Evolutionary conservation across 768 basidiomycete genomes (phyloP).

Genomic region (Steccherinum ochraceum): DNA sequence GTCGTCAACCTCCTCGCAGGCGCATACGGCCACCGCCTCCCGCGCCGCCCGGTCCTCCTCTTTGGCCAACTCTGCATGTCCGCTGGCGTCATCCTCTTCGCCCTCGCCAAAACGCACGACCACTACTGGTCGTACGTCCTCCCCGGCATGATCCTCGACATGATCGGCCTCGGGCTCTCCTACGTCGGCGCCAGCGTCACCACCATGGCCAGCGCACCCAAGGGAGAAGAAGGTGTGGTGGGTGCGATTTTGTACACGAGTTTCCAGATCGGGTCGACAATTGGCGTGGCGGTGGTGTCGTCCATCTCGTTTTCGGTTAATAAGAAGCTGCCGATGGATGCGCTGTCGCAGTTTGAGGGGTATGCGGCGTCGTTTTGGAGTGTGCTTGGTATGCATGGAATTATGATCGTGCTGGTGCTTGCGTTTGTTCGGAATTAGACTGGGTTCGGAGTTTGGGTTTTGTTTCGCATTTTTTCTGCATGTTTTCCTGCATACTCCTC

Average conservation of each 20-base stretch:
- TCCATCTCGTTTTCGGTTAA: constrained; percentile 4
- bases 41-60: constrained; percentile 2
- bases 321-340: neutral
- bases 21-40: constrained; percentile 4
- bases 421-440: constrained; percentile 4
- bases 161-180: neutral
- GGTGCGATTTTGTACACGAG: constrained; percentile 6
- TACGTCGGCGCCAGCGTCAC: constrained; percentile 5
- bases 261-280: constrained; percentile 4
- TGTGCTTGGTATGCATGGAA: constrained; percentile 5
- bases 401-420: constrained; percentile 4
- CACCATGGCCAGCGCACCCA: constrained; percentile 4
- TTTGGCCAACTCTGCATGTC: constrained; percentile 5
- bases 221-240: constrained; percentile 6
- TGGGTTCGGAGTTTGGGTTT: too few species aligned
- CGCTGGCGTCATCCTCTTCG: constrained; percentile 2
- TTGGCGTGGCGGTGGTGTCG: constrained; percentile 4
- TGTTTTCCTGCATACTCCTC: too few species aligned
- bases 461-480: too few species aligned
- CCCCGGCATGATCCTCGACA: constrained; percentile 5
- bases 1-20: constrained; percentile 1
- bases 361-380: constrained; percentile 8
- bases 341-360: neutral
- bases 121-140: constrained; percentile 7
- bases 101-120: neutral